Percentiles rank a stretch among this genome's conserved stretches.
Evolutionary conservation across 345 rosid genomes (phyloP).

Genomic region (Pugionium cornutum): DNA sequence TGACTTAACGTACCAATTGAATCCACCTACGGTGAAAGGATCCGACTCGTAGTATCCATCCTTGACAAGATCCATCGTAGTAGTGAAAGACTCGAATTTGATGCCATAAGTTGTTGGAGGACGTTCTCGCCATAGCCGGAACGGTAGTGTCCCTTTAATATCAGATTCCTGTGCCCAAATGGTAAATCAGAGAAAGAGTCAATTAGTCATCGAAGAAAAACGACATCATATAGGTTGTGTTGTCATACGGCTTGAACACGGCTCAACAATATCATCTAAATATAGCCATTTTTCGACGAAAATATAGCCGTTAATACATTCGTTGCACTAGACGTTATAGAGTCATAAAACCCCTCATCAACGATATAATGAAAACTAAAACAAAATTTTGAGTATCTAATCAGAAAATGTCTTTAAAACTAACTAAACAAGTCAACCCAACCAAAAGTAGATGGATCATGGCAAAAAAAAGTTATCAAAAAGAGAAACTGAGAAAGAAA

Average conservation of each 20-base stretch:
- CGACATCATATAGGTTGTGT: not conserved
- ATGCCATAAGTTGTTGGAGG: slow-evolving; percentile 20
- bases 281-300: not conserved
- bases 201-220: not conserved
- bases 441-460: not conserved
- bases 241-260: not conserved
- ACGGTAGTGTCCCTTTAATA: too few species aligned
- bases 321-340: too few species aligned
- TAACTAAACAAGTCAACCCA: not conserved
- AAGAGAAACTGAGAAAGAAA: too few species aligned
- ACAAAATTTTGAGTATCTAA: not conserved
- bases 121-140: not conserved
- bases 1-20: slow-evolving; percentile 13
- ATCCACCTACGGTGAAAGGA: slow-evolving; percentile 22
- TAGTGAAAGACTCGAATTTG: slow-evolving; percentile 18
- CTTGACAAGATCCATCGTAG: not conserved
- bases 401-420: not conserved
- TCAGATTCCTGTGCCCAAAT: slow-evolving; percentile 7
- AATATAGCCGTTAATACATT: too few species aligned
- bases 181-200: not conserved
- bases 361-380: not conserved
- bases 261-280: not conserved
- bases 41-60: slow-evolving; percentile 18
- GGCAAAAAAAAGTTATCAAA: not conserved
- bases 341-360: not conserved